These are phyloP conservation scores for Populus alba DNA, from an alignment of 345 rosid genomes.

Conservation along the genomic window DNA sequence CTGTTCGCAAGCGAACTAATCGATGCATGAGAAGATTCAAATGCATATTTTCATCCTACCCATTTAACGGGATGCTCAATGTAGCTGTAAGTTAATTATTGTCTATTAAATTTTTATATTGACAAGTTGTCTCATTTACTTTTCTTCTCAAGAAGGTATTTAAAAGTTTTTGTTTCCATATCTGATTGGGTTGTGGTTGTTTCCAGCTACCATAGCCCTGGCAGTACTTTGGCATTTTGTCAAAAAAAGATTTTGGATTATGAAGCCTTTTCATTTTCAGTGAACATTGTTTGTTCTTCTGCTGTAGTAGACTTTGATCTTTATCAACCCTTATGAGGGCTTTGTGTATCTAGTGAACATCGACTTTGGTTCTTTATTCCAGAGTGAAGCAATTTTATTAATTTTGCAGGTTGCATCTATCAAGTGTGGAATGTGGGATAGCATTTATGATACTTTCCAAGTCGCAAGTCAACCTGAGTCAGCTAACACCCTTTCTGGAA, in stretches of 20 bases:
- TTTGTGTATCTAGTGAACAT: background rate
- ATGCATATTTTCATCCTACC: constrained; percentile 38
- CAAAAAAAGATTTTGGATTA: too few species aligned
- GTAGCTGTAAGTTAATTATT: constrained; percentile 69
- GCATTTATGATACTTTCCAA: constrained; percentile 70
- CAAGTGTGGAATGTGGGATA: constrained; percentile 80
- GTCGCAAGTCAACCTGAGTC: constrained; percentile 35
- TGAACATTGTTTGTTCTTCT: background rate
- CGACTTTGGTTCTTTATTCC: background rate
- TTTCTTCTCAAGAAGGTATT: background rate
- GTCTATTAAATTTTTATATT: background rate
- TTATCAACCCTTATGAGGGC: background rate
- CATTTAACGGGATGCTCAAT: constrained; percentile 67
- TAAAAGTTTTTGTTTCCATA: background rate
- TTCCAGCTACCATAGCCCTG: too few species aligned
- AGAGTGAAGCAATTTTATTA: background rate
- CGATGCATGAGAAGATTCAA: constrained; percentile 25
- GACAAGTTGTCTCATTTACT: background rate
- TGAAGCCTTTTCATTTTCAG: background rate
- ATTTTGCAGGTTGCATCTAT: constrained; percentile 70
- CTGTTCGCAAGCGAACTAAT: background rate
- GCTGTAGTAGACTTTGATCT: background rate
- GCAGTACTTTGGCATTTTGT: too few species aligned
- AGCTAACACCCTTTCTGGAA: constrained; percentile 16
- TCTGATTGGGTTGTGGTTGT: too few species aligned